Base-by-base conservation (phyloP, 2,329 filamentous ascomycete species). In the Fusarium mundagurra region DNA sequence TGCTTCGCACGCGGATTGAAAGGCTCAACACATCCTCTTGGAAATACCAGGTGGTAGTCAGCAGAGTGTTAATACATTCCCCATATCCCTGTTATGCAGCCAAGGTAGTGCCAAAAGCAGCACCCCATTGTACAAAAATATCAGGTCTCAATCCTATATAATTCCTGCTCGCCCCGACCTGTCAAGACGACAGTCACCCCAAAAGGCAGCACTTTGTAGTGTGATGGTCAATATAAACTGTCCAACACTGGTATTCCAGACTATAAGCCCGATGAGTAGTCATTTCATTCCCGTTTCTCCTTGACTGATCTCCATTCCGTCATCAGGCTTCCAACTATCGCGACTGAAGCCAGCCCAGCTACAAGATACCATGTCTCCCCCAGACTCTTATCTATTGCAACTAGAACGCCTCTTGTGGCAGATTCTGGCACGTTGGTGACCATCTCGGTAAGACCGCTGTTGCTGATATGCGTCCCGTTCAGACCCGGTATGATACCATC, bases 281-380 rank as follows among this genome's bases (percentile, higher is more conserved):
- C 6, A 6, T 3, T 14, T 43, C 11, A 57, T 14, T 62, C 44
- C 5, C 47, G 54, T 22, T 68, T 68, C 33, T 61, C 20, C 27
- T 67, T 73, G 0, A 74, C 62, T 3, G 67, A 74, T 43, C 57
- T 39, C 71, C 71, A 74, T 33, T 71, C 71, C 1, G 55, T 60
- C 41, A 64, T 47, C 10, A 74, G 18, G 14, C 67, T 68, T 4
- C 71, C 67, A 22, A 74, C 27, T 24, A 74, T 68, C 1, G 62
- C 59, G 7, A 45, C 22, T 4, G 62, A 74, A 10, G 71, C 62
- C 11, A 74, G 14, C 3, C 71, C 71, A 34, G 51, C 57, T 6
- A 71, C 38, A 3, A 74, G 39, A 44, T 68, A 71, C 55, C 67
- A 74, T 6, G 67, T 74, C 34, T 74, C 55, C 5, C 44, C 38